Percentiles rank a stretch among this genome's conserved stretches.
These are phyloP conservation scores for Daldinia sp. DNA, from an alignment of 2,329 filamentous ascomycete genomes.

Conservation along the genomic window DNA sequence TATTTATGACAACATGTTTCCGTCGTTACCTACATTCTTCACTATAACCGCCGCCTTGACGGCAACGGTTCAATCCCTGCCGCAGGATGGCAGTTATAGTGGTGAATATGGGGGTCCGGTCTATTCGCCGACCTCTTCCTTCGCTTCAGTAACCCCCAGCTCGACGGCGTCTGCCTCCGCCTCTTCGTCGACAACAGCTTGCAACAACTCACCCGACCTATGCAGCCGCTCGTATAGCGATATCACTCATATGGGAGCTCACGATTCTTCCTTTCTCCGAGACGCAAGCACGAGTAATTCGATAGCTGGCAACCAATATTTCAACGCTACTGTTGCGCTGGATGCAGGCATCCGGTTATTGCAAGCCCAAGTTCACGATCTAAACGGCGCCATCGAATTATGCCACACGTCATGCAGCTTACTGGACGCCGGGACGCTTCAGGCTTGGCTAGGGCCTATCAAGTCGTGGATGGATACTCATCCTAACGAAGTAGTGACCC, in stretches of 20 bases:
- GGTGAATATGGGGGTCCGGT: conserved; percentile 22
- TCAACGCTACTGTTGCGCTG: conserved; percentile 77
- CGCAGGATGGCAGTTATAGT: conserved; percentile 35
- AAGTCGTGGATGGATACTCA: conserved; percentile 77
- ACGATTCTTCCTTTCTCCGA: conserved; percentile 79
- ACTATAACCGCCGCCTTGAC: conserved; percentile 45
- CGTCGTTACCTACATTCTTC: conserved; percentile 47
- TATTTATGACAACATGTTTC: conserved; percentile 44
- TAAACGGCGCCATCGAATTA: conserved; percentile 69
- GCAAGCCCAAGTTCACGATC: conserved; percentile 77
- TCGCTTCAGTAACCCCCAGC: conserved; percentile 42
- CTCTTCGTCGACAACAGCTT: conserved; percentile 61
- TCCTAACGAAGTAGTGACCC: conserved; percentile 79
- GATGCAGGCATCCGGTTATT: conserved; percentile 78
- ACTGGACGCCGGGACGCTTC: conserved; percentile 75
- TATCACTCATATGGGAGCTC: conserved; percentile 82
- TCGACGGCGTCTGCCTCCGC: conserved; percentile 36
- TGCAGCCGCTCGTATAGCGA: conserved; percentile 79
- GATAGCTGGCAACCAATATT: conserved; percentile 78
- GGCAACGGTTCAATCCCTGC: conserved; percentile 40
- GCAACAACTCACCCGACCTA: conserved; percentile 84
- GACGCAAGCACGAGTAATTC: conserved; percentile 72
- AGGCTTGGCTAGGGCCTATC: conserved; percentile 72
- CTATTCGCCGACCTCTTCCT: conserved; percentile 25
- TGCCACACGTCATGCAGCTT: conserved; percentile 77